phyloP scores from a whole-genome alignment of 2,329 filamentous ascomycete species.

The Chrysosporium queenslandicum region DNA sequence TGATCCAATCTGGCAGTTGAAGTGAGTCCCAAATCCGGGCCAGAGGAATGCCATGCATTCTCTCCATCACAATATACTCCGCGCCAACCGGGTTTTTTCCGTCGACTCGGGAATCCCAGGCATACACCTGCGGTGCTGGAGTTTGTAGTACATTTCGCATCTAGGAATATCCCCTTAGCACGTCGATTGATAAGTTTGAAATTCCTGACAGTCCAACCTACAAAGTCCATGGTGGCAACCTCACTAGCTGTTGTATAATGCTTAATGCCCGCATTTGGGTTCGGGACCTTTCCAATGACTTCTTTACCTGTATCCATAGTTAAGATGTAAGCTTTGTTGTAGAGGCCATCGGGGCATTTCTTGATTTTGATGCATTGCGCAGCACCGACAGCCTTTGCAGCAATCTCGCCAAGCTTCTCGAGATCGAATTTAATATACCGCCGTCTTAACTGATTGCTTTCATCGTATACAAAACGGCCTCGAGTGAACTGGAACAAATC shows the following conservation, averaged over 20 bases:
- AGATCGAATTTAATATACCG: conserved; percentile 20
- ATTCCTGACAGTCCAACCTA: conserved; percentile 3
- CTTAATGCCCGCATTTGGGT: conserved; percentile 15
- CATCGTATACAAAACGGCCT: conserved; percentile 11
- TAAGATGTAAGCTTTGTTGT: conserved; percentile 23
- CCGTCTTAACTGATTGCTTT: conserved; percentile 19
- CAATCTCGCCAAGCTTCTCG: conserved; percentile 24
- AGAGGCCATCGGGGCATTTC: conserved; percentile 22
- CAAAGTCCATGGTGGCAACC: conserved; percentile 21
- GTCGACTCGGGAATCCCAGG: conserved; percentile 15
- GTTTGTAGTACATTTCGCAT: conserved; percentile 16
- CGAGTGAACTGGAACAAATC: conserved; percentile 11
- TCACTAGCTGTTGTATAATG: conserved; percentile 17
- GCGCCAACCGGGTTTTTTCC: conserved; percentile 17
- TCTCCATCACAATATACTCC: conserved; percentile 21
- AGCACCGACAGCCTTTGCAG: conserved; percentile 24
- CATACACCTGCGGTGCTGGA: conserved; percentile 17
- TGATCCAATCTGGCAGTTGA: not conserved
- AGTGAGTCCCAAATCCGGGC: not conserved
- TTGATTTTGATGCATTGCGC: conserved; percentile 25
- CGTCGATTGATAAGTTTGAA: not conserved
- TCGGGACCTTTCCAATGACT: conserved; percentile 14
- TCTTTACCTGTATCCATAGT: conserved; percentile 14
- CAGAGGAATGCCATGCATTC: not conserved
- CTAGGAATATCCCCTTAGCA: conserved; percentile 14